Conservation (phyloP, 2,329 filamentous ascomycete species). For the Verticillium nonalfalfae region DNA sequence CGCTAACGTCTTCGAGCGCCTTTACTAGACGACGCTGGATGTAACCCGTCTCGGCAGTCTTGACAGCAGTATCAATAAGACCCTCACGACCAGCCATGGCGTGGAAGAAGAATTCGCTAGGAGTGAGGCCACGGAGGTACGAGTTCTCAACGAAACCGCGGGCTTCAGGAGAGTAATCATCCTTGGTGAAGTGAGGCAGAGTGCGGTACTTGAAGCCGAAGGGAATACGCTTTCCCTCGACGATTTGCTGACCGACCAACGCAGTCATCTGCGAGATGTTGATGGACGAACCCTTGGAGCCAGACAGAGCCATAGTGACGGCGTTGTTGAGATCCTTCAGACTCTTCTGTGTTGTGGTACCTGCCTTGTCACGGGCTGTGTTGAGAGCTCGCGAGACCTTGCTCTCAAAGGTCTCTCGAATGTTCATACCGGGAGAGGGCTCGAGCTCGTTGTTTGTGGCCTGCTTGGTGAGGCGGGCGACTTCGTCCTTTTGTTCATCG, state of each 20-base stretch:
- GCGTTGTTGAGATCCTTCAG: conserved; percentile 96
- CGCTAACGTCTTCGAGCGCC: conserved; percentile 94
- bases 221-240: conserved; percentile 97
- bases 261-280: conserved; percentile 99
- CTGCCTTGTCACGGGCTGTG: conserved; percentile 91
- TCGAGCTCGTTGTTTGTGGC: conserved; percentile 87
- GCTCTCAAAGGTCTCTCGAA: conserved; percentile 96
- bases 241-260: conserved; percentile 93
- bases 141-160: conserved; percentile 99
- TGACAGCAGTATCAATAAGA: conserved; percentile 98
- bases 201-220: conserved; percentile 99
- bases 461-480: conserved; percentile 65
- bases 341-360: conserved; percentile 85
- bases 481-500: conserved; percentile 72
- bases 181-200: conserved; percentile 96
- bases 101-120: conserved; percentile 98
- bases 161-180: conserved; percentile 95
- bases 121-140: conserved; percentile 90
- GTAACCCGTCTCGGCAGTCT: conserved; percentile 98
- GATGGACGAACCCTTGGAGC: conserved; percentile 97
- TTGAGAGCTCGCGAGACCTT: conserved; percentile 93
- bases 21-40: conserved; percentile 98
- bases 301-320: conserved; percentile 90
- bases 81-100: conserved; percentile 99
- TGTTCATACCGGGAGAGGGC: conserved; percentile 94